Conservation (phyloP, 139 green algal genomes). For the Chlorella sp. region DNA sequence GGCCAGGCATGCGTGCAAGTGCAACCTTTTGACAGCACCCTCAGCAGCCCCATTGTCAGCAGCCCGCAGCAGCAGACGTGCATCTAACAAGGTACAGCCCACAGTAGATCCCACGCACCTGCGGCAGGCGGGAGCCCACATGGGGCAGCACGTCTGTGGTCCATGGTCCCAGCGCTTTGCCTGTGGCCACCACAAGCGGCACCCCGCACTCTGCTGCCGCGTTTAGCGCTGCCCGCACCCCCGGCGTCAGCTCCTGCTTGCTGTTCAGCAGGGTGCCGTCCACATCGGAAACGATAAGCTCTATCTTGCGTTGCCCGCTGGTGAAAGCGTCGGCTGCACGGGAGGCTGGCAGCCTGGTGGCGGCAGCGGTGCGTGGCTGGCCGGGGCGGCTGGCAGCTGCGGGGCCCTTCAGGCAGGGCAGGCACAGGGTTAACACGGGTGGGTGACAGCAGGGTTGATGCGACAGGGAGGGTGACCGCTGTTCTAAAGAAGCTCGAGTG, state of each 20-base stretch:
- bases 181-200: conserved; percentile 81
- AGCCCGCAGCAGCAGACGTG: no score
- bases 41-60: no score
- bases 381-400: background rate
- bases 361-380: no score
- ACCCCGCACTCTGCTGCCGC: conserved; percentile 66
- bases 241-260: conserved; percentile 65
- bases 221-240: conserved; percentile 58
- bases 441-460: no score
- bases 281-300: conserved; percentile 62
- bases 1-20: background rate
- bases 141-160: conserved; percentile 47
- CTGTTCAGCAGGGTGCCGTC: conserved; percentile 84
- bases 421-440: no score
- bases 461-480: no score
- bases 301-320: background rate
- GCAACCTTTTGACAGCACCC: background rate
- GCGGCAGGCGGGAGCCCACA: conserved; percentile 33
- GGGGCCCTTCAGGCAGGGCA: no score
- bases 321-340: background rate
- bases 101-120: conserved; percentile 1
- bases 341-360: background rate
- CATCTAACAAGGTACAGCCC: no score
- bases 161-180: conserved; percentile 84
- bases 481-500: no score